Evolutionary conservation across 164 flowering plant genomes (phyloP), one percentile per base, ranked within the genome.

Genomic region (Chimonanthus salicifolius): DNA sequence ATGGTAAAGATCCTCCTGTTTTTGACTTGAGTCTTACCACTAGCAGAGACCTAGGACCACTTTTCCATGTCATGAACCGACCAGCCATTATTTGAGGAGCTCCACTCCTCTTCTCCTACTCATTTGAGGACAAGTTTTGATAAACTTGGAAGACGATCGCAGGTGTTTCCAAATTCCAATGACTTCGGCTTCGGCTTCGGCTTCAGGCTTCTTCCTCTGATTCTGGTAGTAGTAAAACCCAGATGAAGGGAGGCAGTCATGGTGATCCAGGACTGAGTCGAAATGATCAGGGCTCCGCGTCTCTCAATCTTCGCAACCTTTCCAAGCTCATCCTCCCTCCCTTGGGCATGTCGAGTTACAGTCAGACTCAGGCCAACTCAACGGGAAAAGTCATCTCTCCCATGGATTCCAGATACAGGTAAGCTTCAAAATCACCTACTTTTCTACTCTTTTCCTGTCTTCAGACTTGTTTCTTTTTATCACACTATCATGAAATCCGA

Each of bases 281-380:
- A 10, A 60, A 49, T 3, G 72, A 50, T 16, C 72, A 71, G 6
- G 46, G 45, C 20, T 48, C 69, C 2, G 66, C 68, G 3, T 72
- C 86, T 18, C 67, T 84, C 62, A 82, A 71, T 72, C 77, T 81
- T 16, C 75, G 85, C n/a, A 81, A 84, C 71, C 79, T 91, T 20
- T 94, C 98, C 4, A 91, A 94, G 82, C 49, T 91, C 45, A 88
- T 91, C 21, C 90, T 94, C 33, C 95, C 98, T 11, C 98, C 98
- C 0, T 67, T 94, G 80, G 98, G 98, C 18, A 87, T 74, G 47
- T 82, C 94, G 0, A 79, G 71, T 74, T 75, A 58, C 51, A 82
- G 75, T 68, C 89, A 83, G 49, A 75, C 77, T 51, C 85, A 77
- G 6, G 67, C 67, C 16, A 33, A 77, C 33, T 77, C 91, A 20